These are phyloP conservation scores for Chaetomium fimeti DNA, from an alignment of 495 filamentous ascomycete species.

Conservation along the genomic window DNA sequence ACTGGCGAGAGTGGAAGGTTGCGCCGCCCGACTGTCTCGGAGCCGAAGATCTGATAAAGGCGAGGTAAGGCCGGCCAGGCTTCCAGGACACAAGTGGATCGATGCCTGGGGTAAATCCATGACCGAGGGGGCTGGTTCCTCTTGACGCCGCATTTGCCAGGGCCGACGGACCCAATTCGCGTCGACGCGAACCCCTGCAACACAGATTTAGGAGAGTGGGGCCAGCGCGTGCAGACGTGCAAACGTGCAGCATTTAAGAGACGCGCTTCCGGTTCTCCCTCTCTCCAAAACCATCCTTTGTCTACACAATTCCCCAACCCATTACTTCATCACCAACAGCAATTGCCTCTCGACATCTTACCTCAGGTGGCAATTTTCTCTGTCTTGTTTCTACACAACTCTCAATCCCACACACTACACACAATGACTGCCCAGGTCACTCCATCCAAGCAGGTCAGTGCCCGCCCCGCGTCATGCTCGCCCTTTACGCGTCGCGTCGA, in stretches of 20 bases:
- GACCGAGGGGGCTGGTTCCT: slow-evolving; percentile 8
- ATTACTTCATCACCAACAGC: slow-evolving; percentile 9
- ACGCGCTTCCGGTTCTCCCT: slow-evolving; percentile 17
- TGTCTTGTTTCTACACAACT: slow-evolving; percentile 9
- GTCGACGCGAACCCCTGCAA: slow-evolving; percentile 29
- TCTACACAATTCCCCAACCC: slow-evolving; percentile 17
- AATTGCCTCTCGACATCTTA: slow-evolving; percentile 17
- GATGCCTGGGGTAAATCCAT: slow-evolving; percentile 9
- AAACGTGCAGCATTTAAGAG: slow-evolving; percentile 36
- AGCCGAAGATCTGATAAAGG: slow-evolving; percentile 25
- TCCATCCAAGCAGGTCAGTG: slow-evolving; percentile 77
- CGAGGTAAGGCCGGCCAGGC: slow-evolving; percentile 14
- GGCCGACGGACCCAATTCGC: slow-evolving; percentile 16
- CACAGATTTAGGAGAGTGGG: slow-evolving; percentile 24
- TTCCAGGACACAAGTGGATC: slow-evolving; percentile 1
- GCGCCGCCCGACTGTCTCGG: slow-evolving; percentile 9
- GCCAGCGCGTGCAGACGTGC: slow-evolving; percentile 19
- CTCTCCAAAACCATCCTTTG: slow-evolving; percentile 22
- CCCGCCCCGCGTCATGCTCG: slow-evolving; percentile 19
- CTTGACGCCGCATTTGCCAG: slow-evolving; percentile 12
- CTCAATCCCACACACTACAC: slow-evolving; percentile 26
- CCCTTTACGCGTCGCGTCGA: slow-evolving; percentile 19
- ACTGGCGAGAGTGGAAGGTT: background rate
- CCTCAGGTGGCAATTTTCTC: slow-evolving; percentile 4
- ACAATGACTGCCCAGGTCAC: slow-evolving; percentile 72